phyloP scores from a whole-genome alignment of 83 land plant genomes.

The Thuja plicata region DNA sequence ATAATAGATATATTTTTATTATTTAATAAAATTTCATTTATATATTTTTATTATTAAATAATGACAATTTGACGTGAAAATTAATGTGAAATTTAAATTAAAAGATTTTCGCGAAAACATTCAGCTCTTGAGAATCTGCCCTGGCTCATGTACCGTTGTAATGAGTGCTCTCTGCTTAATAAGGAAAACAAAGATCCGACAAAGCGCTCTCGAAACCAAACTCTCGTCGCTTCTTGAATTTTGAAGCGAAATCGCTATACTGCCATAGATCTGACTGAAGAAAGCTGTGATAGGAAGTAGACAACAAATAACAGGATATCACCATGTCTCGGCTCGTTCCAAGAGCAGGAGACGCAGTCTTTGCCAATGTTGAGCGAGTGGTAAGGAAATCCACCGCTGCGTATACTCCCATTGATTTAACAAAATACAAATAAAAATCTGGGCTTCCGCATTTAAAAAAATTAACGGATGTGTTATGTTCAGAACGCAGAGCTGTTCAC shows the following conservation, averaged over 20 bases:
- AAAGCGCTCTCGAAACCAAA: neutral
- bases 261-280: neutral
- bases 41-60: too few species aligned
- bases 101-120: too few species aligned
- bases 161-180: neutral
- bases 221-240: neutral
- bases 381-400: constrained; percentile 22
- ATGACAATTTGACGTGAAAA: too few species aligned
- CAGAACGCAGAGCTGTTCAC: constrained; percentile 98
- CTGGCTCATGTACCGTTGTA: too few species aligned
- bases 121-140: too few species aligned
- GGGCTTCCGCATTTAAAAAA: neutral
- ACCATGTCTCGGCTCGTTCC: constrained; percentile 51
- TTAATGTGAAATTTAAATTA: too few species aligned
- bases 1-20: too few species aligned
- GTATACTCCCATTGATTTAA: neutral
- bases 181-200: neutral
- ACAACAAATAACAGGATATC: neutral
- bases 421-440: neutral
- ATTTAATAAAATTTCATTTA: too few species aligned
- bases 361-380: constrained; percentile 75
- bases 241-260: neutral
- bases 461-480: neutral
- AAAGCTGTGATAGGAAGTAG: neutral
- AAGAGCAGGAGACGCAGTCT: constrained; percentile 68